These are phyloP conservation scores for Leptographium flavum DNA, from an alignment of 2,329 filamentous ascomycete genomes.

Conservation along the genomic window DNA sequence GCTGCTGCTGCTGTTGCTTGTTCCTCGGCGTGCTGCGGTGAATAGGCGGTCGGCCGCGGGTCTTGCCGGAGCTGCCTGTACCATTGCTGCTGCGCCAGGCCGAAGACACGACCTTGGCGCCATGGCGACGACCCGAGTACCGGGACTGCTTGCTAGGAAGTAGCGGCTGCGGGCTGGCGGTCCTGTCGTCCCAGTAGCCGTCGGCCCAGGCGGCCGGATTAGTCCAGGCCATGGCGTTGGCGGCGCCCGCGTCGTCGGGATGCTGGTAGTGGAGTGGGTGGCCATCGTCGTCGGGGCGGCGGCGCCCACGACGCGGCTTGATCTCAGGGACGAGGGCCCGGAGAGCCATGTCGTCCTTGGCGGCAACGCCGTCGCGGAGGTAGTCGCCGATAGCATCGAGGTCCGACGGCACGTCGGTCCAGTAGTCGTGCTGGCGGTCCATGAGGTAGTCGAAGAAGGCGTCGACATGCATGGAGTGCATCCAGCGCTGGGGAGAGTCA, in stretches of 20 bases:
- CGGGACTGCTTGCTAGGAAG: conserved; percentile 30
- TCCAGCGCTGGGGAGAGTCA: conserved; percentile 74
- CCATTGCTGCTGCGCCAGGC: conserved; percentile 66
- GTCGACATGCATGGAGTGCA: conserved; percentile 92
- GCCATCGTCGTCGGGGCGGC: conserved; percentile 49
- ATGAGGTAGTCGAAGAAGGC: conserved; percentile 87
- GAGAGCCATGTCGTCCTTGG: conserved; percentile 81
- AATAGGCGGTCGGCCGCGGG: conserved; percentile 66
- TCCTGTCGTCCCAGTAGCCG: not conserved
- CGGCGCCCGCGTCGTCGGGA: conserved; percentile 42
- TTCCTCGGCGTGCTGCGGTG: conserved; percentile 33
- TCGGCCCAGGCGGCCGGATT: conserved; percentile 2
- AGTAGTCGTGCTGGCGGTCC: conserved; percentile 66
- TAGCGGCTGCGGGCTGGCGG: conserved; percentile 32
- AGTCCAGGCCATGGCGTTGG: too few relatives aligned
- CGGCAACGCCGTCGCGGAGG: conserved; percentile 64
- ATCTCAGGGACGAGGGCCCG: conserved; percentile 70
- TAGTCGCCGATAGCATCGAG: conserved; percentile 47
- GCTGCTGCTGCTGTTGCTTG: not conserved
- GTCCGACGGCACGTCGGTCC: conserved; percentile 55
- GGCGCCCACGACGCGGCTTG: conserved; percentile 45
- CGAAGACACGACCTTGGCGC: conserved; percentile 73
- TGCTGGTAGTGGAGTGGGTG: too few relatives aligned
- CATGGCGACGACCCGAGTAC: conserved; percentile 48
- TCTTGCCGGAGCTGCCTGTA: conserved; percentile 49